A percentile compares a stretch with the other conserved stretches of the same genome.
Conservation (phyloP, 305 asterid species). For the Fraxinus xanthoxyloides region DNA sequence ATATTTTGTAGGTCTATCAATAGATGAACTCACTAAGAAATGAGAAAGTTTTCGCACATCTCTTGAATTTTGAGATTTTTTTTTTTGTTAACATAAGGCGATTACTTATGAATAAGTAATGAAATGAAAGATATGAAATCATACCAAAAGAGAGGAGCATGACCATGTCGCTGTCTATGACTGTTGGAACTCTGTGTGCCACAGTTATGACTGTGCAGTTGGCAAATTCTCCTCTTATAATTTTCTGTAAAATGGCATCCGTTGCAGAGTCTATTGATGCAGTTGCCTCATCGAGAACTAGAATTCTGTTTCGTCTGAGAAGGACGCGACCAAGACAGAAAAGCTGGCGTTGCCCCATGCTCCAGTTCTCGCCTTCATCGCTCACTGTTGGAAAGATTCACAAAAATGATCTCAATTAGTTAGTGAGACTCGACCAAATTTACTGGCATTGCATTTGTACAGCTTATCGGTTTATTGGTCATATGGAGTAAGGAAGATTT, state of each 20-base stretch:
- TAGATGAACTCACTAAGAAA: not conserved
- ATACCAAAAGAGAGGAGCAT: constrained; percentile 69
- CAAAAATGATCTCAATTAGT: not conserved
- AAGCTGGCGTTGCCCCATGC: constrained; percentile 85
- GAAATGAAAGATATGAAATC: not conserved
- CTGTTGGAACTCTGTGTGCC: constrained; percentile 87
- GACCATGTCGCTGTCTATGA: constrained; percentile 76
- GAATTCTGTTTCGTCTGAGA: constrained; percentile 51
- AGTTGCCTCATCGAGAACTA: constrained; percentile 77
- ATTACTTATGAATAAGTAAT: not conserved
- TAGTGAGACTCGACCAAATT: not conserved
- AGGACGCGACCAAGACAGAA: constrained; percentile 80
- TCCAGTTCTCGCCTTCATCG: constrained; percentile 90
- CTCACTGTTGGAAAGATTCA: constrained; percentile 39
- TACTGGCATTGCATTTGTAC: not conserved
- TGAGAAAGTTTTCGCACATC: not conserved
- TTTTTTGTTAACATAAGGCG: not conserved
- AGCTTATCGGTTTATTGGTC: not conserved
- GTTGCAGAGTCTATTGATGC: constrained; percentile 82
- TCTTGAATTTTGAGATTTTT: not conserved
- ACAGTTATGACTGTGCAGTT: constrained; percentile 60
- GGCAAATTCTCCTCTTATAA: constrained; percentile 65
- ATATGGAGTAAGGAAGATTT: not conserved
- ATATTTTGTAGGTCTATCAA: not conserved
- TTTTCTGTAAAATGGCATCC: constrained; percentile 62